A percentile compares a stretch with the other conserved stretches of the same genome.
Evolutionary conservation across 352 stramenopile species (phyloP).

Genomic region (Globisporangium sylvaticum): DNA sequence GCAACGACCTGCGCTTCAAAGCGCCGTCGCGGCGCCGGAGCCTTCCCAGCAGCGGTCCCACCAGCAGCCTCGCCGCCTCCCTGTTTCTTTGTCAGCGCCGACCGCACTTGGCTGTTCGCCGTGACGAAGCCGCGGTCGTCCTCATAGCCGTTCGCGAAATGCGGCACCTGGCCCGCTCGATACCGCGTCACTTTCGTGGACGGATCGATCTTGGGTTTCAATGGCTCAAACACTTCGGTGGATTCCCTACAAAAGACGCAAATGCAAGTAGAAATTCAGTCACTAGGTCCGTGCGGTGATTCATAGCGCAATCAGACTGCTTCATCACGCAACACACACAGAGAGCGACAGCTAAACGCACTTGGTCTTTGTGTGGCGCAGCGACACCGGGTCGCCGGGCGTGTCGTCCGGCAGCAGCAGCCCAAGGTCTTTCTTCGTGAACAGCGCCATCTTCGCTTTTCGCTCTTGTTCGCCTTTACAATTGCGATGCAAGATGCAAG

Average conservation of each 20-base stretch:
- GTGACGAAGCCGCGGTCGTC: constrained; percentile 79
- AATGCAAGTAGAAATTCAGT: not conserved
- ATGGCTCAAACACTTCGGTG: constrained; percentile 67
- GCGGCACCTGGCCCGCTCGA: constrained; percentile 74
- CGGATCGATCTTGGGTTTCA: constrained; percentile 77
- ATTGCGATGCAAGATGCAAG: not conserved
- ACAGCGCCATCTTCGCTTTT: constrained; percentile 56
- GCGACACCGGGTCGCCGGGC: constrained; percentile 69
- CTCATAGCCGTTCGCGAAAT: constrained; percentile 70
- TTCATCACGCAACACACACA: not conserved
- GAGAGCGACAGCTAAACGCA: constrained; percentile 11
- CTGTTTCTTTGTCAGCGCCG: constrained; percentile 14
- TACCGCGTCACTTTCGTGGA: constrained; percentile 84
- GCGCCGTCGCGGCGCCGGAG: constrained; percentile 26
- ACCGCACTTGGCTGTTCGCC: constrained; percentile 60
- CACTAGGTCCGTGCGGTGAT: not conserved
- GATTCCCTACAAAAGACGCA: constrained; percentile 33
- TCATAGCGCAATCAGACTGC: not conserved
- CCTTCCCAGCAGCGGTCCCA: constrained; percentile 10
- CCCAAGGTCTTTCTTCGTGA: constrained; percentile 86
- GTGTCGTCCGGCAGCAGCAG: constrained; percentile 78
- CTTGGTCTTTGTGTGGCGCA: constrained; percentile 73
- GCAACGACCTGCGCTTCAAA: constrained; percentile 58
- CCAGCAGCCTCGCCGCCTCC: not conserved
- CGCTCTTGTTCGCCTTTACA: not conserved